These are phyloP conservation scores for Fusarium nisikadoi DNA, from an alignment of 2,329 filamentous ascomycete species.

Conservation along the genomic window DNA sequence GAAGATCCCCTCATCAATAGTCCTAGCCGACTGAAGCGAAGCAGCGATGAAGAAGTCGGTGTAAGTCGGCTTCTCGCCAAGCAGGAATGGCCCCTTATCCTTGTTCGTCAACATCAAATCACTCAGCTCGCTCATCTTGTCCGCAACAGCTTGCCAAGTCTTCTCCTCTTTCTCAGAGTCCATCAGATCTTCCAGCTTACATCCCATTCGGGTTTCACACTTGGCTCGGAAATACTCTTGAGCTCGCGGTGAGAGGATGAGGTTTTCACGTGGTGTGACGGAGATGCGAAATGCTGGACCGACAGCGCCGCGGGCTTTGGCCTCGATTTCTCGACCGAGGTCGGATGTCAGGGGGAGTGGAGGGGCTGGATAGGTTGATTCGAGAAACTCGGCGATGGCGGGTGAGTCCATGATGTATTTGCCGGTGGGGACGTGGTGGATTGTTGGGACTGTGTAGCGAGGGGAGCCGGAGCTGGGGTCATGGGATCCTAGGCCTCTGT, in stretches of 20 bases:
- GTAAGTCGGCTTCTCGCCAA: constrained; percentile 9
- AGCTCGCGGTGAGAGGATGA: constrained; percentile 5
- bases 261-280: not conserved
- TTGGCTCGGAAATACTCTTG: constrained; percentile 20
- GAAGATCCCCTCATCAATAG: constrained; percentile 5
- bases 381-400: constrained; percentile 6
- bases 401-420: constrained; percentile 8
- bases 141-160: not conserved
- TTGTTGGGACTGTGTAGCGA: constrained; percentile 8
- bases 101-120: constrained; percentile 3
- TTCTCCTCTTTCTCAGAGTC: not conserved
- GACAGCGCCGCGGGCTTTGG: not conserved
- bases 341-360: not conserved
- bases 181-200: constrained; percentile 3
- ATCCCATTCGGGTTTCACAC: not conserved
- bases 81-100: not conserved
- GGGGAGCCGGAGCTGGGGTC: not conserved
- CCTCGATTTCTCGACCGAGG: not conserved
- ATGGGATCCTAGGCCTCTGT: not conserved
- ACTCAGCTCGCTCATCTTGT: not conserved
- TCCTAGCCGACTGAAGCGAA: constrained; percentile 11
- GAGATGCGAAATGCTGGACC: not conserved
- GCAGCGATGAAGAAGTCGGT: constrained; percentile 18
- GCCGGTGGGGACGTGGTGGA: not conserved
- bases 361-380: not conserved